Percentiles rank a stretch among this genome's conserved stretches.
These are phyloP conservation scores for Heterobasidion annosum DNA, from an alignment of 1,284 basidiomycete species.

Conservation along the genomic window DNA sequence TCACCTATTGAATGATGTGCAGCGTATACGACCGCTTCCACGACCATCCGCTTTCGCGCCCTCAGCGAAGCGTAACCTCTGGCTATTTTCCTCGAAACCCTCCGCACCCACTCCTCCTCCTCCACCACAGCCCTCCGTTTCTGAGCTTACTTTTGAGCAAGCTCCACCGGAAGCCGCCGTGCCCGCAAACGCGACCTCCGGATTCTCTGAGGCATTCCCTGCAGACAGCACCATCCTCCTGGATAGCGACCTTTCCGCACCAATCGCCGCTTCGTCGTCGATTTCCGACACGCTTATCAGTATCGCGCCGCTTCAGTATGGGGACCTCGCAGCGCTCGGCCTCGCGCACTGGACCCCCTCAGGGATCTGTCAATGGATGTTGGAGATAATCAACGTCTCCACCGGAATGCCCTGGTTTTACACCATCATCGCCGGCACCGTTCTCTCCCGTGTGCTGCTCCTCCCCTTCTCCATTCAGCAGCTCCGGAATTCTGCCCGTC, in stretches of 20 bases:
- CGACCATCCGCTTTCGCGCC: background rate
- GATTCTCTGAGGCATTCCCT: background rate
- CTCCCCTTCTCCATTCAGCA: slow-evolving; percentile 65
- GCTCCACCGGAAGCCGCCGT: background rate
- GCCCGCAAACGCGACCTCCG: background rate
- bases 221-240: background rate
- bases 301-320: slow-evolving; percentile 49
- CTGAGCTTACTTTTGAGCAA: background rate
- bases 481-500: slow-evolving; percentile 60
- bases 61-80: background rate
- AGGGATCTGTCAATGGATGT: slow-evolving; percentile 29
- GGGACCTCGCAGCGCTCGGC: slow-evolving; percentile 75
- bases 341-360: slow-evolving; percentile 51
- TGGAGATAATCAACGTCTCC: slow-evolving; percentile 69
- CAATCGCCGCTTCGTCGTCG: background rate
- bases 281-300: background rate
- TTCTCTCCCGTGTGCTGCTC: slow-evolving; percentile 61
- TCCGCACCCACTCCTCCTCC: background rate
- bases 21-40: background rate
- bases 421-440: slow-evolving; percentile 67
- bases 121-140: background rate
- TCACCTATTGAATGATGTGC: background rate
- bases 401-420: slow-evolving; percentile 83
- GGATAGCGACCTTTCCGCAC: background rate
- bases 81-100: background rate